Evolutionary conservation across 768 basidiomycete species (phyloP), one percentile per base, ranked within the genome.

Genomic region (Lentinula sp.): DNA sequence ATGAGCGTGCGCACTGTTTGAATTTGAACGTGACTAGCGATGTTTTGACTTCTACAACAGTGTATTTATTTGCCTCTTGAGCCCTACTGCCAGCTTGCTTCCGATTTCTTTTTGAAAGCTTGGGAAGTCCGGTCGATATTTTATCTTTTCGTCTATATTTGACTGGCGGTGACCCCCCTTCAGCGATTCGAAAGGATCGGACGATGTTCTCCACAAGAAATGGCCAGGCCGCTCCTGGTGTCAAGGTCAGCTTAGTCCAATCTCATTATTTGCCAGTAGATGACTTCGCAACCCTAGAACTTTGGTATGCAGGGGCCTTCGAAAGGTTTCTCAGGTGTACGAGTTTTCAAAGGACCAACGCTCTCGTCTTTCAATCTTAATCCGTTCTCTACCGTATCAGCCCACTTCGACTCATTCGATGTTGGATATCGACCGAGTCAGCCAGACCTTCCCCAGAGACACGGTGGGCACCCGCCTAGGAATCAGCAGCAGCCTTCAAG

Each of bases 291-390:
- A 16, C 13, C n/a, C 41, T 28, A 56, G 55, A 41, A 28, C 37
- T 56, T 56, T n/a, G 55, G 20, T 39, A 41, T 56, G 23, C 55
- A 56, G 28, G 55, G 18, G 33, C 55, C 37, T 39, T 43, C 55
- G 23, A 56, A 56, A 43, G 55, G 55, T 33, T 13, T 42, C 32
- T 20, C 55, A 41, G 55, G 55, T 28, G 55, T 56, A 15, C 55
- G 39, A 15, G 41, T 56, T 33, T 56, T 56, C 55, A 56, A 56
- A 56, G 55, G 55, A n/a, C 55, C 55, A 28, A 56, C 55, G 10
- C 39, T 56, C 18, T 56, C 55, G 10, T 15, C 55, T 4, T 56
- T 56, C 12, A 43, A 43, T n/a, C 7, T 43, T 10, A 56, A 56
- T 33, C 55, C 55, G 6, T 43, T 56, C 41, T 42, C 39, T 13